Evolutionary conservation across 1,284 basidiomycete species (phyloP), one percentile per base, ranked within the genome.

Genomic region (Tilletiaria anomala): DNA sequence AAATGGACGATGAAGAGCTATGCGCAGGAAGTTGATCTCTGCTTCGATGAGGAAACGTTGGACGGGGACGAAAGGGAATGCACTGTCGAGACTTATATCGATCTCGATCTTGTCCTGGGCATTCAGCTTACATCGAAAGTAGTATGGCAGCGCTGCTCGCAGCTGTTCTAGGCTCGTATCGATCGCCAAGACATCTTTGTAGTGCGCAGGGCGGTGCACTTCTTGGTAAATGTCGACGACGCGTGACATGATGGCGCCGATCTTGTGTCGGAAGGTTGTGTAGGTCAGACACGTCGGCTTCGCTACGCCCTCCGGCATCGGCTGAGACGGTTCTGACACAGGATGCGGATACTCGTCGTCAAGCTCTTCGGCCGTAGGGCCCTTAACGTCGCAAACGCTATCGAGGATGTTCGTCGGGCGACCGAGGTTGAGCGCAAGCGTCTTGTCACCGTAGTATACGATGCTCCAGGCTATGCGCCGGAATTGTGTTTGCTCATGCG

Each of bases 341-440:
- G n/a, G n/a, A n/a, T n/a, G n/a, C n/a, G n/a, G n/a, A n/a, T n/a
- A n/a, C n/a, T n/a, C n/a, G n/a, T n/a, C n/a, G n/a, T n/a, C n/a
- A n/a, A n/a, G n/a, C n/a, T n/a, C n/a, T n/a, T n/a, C n/a, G n/a
- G n/a, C n/a, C n/a, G n/a, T n/a, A n/a, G n/a, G n/a, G n/a, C n/a
- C n/a, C n/a, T n/a, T n/a, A n/a, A n/a, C n/a, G n/a, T n/a, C 59
- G 39, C 50, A 56, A 16, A 58, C 42, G 14, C 43, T 44, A 34
- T 61, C 56, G 35, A 54, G 52, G 31, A 65, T 61, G 31, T 52
- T 46, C 11, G 56, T 45, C 0, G 61, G 61, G 14, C 61, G 50
- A 11, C 53, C 58, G 2, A 52, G 51, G 24, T 48, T 57, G 34
- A 61, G 47, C 6, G 49, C 45, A 19, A 57, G 40, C 6, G 43